Conservation (phyloP, 768 basidiomycete species). For the Candolleomyces efflorescens region DNA sequence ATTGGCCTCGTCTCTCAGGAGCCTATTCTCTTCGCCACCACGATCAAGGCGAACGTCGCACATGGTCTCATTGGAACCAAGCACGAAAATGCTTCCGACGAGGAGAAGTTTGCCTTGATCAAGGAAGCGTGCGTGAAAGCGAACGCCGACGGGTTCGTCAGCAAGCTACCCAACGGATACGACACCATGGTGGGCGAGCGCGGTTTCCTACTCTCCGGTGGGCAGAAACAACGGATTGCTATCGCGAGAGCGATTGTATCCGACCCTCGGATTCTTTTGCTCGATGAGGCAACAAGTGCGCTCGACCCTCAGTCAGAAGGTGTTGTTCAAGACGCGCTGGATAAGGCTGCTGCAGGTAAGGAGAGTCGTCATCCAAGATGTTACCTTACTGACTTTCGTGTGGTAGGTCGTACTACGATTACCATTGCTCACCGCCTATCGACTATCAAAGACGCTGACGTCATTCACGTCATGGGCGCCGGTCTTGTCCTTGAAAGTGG, state of each 20-base stretch:
- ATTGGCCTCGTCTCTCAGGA: slow-evolving; percentile 76
- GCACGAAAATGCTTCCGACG: slow-evolving; percentile 35
- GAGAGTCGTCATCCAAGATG: background rate
- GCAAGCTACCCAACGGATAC: slow-evolving; percentile 67
- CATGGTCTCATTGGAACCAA: slow-evolving; percentile 39
- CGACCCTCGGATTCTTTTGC: slow-evolving; percentile 68
- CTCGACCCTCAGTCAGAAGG: slow-evolving; percentile 76
- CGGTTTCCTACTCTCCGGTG: slow-evolving; percentile 27
- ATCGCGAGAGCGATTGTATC: slow-evolving; percentile 81
- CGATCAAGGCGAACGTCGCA: slow-evolving; percentile 72
- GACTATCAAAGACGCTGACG: slow-evolving; percentile 72
- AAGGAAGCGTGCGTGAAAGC: slow-evolving; percentile 62
- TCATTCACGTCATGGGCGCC: slow-evolving; percentile 77
- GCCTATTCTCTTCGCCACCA: slow-evolving; percentile 74
- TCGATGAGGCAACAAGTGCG: slow-evolving; percentile 78
- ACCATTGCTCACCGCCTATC: slow-evolving; percentile 68
- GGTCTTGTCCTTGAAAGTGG: slow-evolving; percentile 72
- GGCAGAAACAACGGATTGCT: slow-evolving; percentile 77
- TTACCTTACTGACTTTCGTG: too few relatives aligned
- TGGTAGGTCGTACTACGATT: slow-evolving; percentile 54
- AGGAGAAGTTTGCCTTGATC: slow-evolving; percentile 35
- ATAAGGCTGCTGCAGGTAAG: slow-evolving; percentile 62
- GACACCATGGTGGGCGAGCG: slow-evolving; percentile 71
- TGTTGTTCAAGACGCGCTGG: slow-evolving; percentile 77
- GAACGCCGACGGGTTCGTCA: slow-evolving; percentile 74